Evolutionary conservation across 2,329 filamentous ascomycete genomes (phyloP), one percentile per base, ranked within the genome.

Genomic region (Aspergillus thermomutatus): DNA sequence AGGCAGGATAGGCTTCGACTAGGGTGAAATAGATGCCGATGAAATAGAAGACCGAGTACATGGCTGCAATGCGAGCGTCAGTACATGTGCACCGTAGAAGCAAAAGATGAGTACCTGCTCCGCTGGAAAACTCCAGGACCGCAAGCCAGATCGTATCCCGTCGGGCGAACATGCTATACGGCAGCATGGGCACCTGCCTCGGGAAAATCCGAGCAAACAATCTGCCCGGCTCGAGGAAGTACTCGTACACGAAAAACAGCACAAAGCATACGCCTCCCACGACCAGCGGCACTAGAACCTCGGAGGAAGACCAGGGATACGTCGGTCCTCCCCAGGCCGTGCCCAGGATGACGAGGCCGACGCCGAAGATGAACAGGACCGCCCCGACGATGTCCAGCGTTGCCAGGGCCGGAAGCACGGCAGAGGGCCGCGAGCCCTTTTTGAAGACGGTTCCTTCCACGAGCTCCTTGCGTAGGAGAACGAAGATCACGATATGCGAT

Each of bases 21-120:
- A 87, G 72, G 1, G 83, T 82, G 68, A 89, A 89, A 69, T 88
- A 90, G 19, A 89, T 80, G 17, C 83, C 84, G 62, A 87, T 83
- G 63, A 89, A 90, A 69, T 89, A 90, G 61, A 89, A 83, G 1
- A 86, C 82, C 11, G 80, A 76, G 67, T 80, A 80, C 61, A 79
- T 70, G 0, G 73, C 66, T 65, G 48, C 43, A 27, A 19, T 31
- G 47, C 23, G 52, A 54, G 25, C 43, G 41, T 19, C 37, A 10
- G 17, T 57, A 53, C 3, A 84, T 79, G 11, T 77, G 14, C 71
- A 61, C 43, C 43, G 21, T 55, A 76, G 25, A 47, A 23, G 19
- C 8, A 21, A 26, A 5, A 9, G 11, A 77, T 59, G 31, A 31
- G 77, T 67, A 17, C 73, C 65, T 63, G 84, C 81, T 3, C 87